A percentile compares a stretch with the other conserved stretches of the same genome.
phyloP scores from a whole-genome alignment of 805 yeast genomes.

The Saccharomycopsis schoenii region DNA sequence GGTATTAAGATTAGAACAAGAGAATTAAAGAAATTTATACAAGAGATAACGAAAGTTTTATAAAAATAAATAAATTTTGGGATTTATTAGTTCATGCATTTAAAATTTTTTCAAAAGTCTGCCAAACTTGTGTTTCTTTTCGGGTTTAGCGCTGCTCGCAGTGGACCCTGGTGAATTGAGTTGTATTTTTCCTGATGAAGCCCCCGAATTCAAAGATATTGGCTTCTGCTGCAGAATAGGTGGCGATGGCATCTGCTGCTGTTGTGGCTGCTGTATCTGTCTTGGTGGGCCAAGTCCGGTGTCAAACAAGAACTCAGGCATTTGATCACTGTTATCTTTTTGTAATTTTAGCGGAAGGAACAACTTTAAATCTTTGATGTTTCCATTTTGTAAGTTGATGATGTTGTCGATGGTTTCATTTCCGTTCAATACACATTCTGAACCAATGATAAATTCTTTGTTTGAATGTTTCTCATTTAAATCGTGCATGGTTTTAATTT shows the following conservation, averaged over 20 bases:
- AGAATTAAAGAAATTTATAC: not conserved
- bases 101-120: constrained; percentile 10
- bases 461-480: constrained; percentile 43
- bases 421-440: constrained; percentile 63
- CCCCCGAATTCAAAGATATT: not conserved
- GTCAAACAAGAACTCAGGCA: constrained; percentile 12
- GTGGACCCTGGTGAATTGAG: not conserved
- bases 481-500: constrained; percentile 66
- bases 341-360: constrained; percentile 6
- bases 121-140: constrained; percentile 17
- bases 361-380: constrained; percentile 10
- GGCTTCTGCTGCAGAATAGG: not conserved
- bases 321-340: constrained; percentile 8
- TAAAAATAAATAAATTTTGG: not conserved
- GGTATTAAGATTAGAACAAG: not conserved
- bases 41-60: too few species aligned
- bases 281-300: constrained; percentile 9
- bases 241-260: not conserved
- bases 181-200: not conserved
- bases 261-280: not conserved
- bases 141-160: not conserved
- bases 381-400: constrained; percentile 26
- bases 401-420: constrained; percentile 30
- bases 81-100: not conserved
- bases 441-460: constrained; percentile 73